Evolutionary conservation across 495 filamentous ascomycete species (phyloP).

Genomic region (Penicillium flavigenum): DNA sequence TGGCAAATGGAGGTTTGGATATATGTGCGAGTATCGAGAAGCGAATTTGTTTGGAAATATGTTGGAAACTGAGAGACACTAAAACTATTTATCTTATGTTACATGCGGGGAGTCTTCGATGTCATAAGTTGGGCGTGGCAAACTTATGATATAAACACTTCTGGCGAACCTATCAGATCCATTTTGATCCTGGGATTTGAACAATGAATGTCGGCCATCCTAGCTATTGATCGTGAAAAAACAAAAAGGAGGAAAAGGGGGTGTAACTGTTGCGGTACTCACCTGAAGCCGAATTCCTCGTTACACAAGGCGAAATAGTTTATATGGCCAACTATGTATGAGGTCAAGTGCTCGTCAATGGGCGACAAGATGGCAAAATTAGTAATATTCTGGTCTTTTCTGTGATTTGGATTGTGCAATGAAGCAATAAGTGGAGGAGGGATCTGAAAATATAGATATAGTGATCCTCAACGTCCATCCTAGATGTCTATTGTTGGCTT

Average conservation of each 20-base stretch:
- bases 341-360: background rate
- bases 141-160: conserved; percentile 31
- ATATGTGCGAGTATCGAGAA: background rate
- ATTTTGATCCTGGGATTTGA: background rate
- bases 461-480: background rate
- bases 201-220: background rate
- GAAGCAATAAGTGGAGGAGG: too few species aligned
- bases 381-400: background rate
- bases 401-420: background rate
- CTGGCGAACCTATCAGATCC: conserved; percentile 3
- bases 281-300: background rate
- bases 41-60: background rate
- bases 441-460: background rate
- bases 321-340: background rate
- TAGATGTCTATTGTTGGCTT: too few species aligned
- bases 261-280: background rate
- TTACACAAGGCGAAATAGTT: background rate
- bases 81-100: background rate
- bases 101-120: conserved; percentile 22
- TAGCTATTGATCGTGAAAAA: background rate
- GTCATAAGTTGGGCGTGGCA: conserved; percentile 19
- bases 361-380: background rate
- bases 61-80: background rate
- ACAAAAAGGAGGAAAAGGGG: background rate
- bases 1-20: background rate